phyloP scores from a whole-genome alignment of 768 basidiomycete species.

The Amanita phalloides region DNA sequence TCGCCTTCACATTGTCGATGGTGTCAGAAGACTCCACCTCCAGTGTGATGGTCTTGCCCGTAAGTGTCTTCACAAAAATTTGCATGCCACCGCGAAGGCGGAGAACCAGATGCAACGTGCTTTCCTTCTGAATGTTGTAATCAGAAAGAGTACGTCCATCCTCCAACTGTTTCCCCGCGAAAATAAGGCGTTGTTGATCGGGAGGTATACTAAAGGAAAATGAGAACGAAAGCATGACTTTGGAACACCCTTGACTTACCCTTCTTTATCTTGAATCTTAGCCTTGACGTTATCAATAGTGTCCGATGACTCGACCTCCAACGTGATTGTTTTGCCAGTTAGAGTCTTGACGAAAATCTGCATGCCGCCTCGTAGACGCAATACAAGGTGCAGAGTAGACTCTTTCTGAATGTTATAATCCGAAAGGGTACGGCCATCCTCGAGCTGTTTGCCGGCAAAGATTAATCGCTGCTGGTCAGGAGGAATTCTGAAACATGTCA shows the following conservation, averaged over 20 bases:
- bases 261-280: constrained; percentile 87
- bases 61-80: constrained; percentile 83
- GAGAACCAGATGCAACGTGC: constrained; percentile 45
- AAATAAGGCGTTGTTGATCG: constrained; percentile 72
- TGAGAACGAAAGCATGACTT: constrained; percentile 7
- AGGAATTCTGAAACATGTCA: constrained; percentile 1
- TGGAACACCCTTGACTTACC: constrained; percentile 27
- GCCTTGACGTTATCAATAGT: constrained; percentile 66
- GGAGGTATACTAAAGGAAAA: constrained; percentile 46
- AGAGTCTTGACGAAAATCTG: constrained; percentile 43
- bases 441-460: constrained; percentile 6
- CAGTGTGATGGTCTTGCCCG: constrained; percentile 86
- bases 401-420: constrained; percentile 7
- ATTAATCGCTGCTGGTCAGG: constrained; percentile 6
- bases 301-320: constrained; percentile 63
- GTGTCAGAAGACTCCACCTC: constrained; percentile 76
- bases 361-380: constrained; percentile 17
- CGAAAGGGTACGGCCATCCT: constrained; percentile 7
- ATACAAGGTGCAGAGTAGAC: constrained; percentile 5
- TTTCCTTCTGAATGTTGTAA: constrained; percentile 61
- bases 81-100: constrained; percentile 53
- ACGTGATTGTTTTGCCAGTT: constrained; percentile 72
- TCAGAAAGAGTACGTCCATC: constrained; percentile 69
- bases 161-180: constrained; percentile 78
- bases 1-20: constrained; percentile 71